Evolutionary conservation across 805 yeast species (phyloP).

Genomic region (Candida schatavii): DNA sequence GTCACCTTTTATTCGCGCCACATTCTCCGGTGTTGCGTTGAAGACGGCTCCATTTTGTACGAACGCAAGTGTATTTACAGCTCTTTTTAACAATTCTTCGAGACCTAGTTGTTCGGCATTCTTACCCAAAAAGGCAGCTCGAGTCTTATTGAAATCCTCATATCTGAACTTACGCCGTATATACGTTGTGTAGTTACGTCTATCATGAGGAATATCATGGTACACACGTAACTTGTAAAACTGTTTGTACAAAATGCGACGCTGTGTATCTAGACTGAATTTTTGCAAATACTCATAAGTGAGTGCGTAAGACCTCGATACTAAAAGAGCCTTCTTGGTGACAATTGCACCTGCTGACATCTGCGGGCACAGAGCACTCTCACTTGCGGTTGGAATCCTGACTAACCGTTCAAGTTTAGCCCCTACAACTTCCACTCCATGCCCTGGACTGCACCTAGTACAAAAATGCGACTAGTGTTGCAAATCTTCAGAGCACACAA

Average conservation of each 20-base stretch:
- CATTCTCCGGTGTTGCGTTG: slow-evolving; percentile 3
- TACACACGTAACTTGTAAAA: slow-evolving; percentile 30
- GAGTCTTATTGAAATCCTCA: slow-evolving; percentile 15
- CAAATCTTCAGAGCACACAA: too few species aligned
- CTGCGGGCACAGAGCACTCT: too few species aligned
- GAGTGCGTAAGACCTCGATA: slow-evolving; percentile 6
- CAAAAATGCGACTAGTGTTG: too few species aligned
- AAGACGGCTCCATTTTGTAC: slow-evolving; percentile 30
- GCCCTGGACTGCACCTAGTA: too few species aligned
- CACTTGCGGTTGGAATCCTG: too few species aligned
- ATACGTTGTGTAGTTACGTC: slow-evolving; percentile 15
- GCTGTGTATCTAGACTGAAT: slow-evolving; percentile 6
- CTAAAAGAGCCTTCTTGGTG: slow-evolving; percentile 2
- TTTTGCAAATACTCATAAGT: slow-evolving; percentile 2
- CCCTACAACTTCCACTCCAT: too few species aligned
- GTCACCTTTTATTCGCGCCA: slow-evolving; percentile 6
- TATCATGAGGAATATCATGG: slow-evolving; percentile 13
- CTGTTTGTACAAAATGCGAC: slow-evolving; percentile 26
- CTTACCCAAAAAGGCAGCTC: slow-evolving; percentile 6
- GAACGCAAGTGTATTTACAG: slow-evolving; percentile 27
- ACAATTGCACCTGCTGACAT: slow-evolving; percentile 2
- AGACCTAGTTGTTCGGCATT: slow-evolving; percentile 5
- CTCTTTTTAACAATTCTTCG: slow-evolving; percentile 17
- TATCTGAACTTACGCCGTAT: slow-evolving; percentile 25
- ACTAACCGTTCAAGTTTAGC: too few species aligned